Percentiles rank a stretch among this genome's conserved stretches.
Conservation (phyloP, 2,329 filamentous ascomycete genomes). For the Colletotrichum musae region DNA sequence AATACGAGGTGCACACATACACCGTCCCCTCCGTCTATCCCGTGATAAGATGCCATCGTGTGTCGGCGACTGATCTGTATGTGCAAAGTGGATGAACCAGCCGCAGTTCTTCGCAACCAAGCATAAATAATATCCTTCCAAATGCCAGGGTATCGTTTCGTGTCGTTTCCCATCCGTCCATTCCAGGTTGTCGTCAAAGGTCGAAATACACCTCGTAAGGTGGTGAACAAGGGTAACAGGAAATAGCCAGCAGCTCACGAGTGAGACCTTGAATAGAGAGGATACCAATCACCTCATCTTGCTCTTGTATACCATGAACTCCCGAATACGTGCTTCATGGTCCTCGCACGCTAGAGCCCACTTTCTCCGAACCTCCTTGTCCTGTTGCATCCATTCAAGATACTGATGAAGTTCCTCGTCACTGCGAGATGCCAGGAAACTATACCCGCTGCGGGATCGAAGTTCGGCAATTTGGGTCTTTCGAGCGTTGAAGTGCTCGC, state of each 20-base stretch:
- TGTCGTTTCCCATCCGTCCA: slow-evolving; percentile 34
- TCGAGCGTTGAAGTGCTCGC: slow-evolving; percentile 69
- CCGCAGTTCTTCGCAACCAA: slow-evolving; percentile 25
- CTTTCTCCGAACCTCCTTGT: slow-evolving; percentile 72
- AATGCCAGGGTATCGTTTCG: slow-evolving; percentile 39
- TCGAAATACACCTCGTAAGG: slow-evolving; percentile 17
- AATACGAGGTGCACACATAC: slow-evolving; percentile 22
- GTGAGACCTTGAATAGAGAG: too few species aligned
- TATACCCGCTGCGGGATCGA: slow-evolving; percentile 58
- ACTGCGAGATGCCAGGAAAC: slow-evolving; percentile 60
- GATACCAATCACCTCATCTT: slow-evolving; percentile 55
- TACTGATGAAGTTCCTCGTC: slow-evolving; percentile 70
- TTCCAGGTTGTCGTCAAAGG: slow-evolving; percentile 36
- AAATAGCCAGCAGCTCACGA: neutral
- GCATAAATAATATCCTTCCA: slow-evolving; percentile 33
- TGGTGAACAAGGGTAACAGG: slow-evolving; percentile 10
- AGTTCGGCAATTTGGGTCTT: slow-evolving; percentile 58
- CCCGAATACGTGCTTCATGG: slow-evolving; percentile 71
- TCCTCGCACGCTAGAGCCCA: slow-evolving; percentile 73
- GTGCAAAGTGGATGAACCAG: slow-evolving; percentile 28
- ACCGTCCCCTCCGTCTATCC: slow-evolving; percentile 15
- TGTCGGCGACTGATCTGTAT: slow-evolving; percentile 23
- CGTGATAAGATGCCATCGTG: slow-evolving; percentile 13
- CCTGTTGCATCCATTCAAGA: slow-evolving; percentile 72
- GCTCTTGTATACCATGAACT: slow-evolving; percentile 66